Base-by-base conservation (phyloP, 23 red algal genomes). In the Gracilaria caudata region DNA sequence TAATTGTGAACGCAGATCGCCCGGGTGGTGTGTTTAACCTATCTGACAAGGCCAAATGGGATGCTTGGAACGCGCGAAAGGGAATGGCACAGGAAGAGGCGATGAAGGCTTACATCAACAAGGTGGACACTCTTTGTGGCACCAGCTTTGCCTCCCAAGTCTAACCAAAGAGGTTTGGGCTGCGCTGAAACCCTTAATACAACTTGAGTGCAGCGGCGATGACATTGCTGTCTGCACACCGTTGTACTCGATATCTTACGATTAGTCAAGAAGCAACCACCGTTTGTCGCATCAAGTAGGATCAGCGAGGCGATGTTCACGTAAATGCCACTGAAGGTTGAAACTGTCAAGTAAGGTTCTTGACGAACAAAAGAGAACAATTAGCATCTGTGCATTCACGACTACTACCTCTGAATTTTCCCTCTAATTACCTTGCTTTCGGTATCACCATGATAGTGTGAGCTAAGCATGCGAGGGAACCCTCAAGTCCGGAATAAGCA, bases 21-120 rank as follows among this genome's bases (percentile, higher is more conserved):
- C 91, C 86, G 10, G 86, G 86, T 44, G 96, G 96, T 26, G 41
- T 98, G 1, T 94, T 98, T 78, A 94, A 95, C 46, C 54, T 88
- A 36, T 51, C 78, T 46, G 93, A 89, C 7, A 94, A 94, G 80
- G 92, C 88, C 53, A 98, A 98, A 58, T 98, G 93, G 89, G 92
- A 95, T 20, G 92, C 93, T 25, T 95, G 89, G 81, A 95, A 95
- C 82, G 53, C 76, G 8, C 61, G 72, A 11, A 95, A 98, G 83
- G 96, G 96, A 29, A 88, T 70, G 82, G 61, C 80, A 28, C 59
- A 94, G 54, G 92, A 98, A 13, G 93, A 98, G 35, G 96, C 96
- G 39, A 95, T 95, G 90, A 91, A 90, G 55, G 80, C 90, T 58
- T 98, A 98, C 68, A 95, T 98, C 51, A 58, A 53, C 14, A 98